Percentiles rank a stretch among this genome's conserved stretches.
Conservation (phyloP, 2,329 filamentous ascomycete genomes). For the Talaromyces rugulosus region DNA sequence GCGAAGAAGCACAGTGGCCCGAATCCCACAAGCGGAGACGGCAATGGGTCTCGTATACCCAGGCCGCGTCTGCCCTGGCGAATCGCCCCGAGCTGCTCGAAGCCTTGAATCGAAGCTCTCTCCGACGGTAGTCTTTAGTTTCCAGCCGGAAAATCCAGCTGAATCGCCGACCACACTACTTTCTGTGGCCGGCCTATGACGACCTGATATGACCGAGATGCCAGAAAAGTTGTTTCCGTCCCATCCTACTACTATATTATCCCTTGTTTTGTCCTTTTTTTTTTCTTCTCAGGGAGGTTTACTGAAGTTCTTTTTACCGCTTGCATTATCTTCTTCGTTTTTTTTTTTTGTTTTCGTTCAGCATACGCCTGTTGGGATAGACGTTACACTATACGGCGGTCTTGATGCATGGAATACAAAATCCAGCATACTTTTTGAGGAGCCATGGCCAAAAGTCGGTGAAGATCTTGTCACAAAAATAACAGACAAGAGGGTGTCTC, state of each 20-base stretch:
- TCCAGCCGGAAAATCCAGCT: not conserved
- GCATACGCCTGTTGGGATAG: constrained; percentile 8
- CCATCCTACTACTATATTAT: constrained; percentile 4
- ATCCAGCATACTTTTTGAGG: not conserved
- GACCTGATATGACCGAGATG: constrained; percentile 15
- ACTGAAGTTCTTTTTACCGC: not conserved
- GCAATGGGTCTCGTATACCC: constrained; percentile 80
- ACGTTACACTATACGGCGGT: constrained; percentile 5
- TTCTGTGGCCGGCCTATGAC: constrained; percentile 11
- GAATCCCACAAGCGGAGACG: constrained; percentile 88
- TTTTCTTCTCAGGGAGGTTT: not conserved
- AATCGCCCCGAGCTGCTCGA: constrained; percentile 82
- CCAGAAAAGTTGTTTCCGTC: constrained; percentile 7
- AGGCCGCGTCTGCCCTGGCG: constrained; percentile 74
- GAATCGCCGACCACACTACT: constrained; percentile 11
- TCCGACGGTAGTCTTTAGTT: constrained; percentile 46
- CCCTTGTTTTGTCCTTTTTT: not conserved
- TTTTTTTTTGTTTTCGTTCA: not conserved
- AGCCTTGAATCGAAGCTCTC: constrained; percentile 75
- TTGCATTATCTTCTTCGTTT: not conserved
- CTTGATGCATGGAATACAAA: not conserved
- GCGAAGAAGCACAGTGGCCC: constrained; percentile 84
- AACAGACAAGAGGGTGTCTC: not conserved
- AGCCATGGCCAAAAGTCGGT: not conserved
- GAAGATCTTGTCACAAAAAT: not conserved